These are phyloP conservation scores for Polytrichum commune DNA, from an alignment of 225 moss, liverwort and hornwort genomes.

Conservation along the genomic window DNA sequence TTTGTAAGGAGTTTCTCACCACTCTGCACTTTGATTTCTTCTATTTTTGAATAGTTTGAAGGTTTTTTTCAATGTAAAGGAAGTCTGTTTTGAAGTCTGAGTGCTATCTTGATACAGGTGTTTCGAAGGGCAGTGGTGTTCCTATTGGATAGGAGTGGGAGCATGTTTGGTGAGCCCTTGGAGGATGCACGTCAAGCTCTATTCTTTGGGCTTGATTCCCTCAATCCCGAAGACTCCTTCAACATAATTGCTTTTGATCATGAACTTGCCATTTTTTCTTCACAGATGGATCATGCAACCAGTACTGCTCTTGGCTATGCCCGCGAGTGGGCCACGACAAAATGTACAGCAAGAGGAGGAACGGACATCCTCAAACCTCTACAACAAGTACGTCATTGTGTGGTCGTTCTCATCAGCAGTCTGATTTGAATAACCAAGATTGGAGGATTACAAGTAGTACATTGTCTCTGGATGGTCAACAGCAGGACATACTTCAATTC, in stretches of 20 bases:
- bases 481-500: too few species aligned
- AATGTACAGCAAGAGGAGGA: conserved; percentile 68
- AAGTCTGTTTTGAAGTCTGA: too few species aligned
- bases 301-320: conserved; percentile 31
- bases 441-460: too few species aligned
- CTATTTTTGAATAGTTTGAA: too few species aligned
- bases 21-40: too few species aligned
- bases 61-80: too few species aligned
- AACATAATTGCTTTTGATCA: conserved; percentile 77
- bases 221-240: conserved; percentile 59
- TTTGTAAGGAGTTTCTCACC: too few species aligned
- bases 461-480: too few species aligned
- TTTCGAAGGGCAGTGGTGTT: conserved; percentile 74
- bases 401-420: not conserved
- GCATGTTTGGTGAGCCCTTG: conserved; percentile 74
- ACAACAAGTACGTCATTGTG: conserved; percentile 48
- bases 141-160: conserved; percentile 74
- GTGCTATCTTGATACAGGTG: conserved; percentile 27
- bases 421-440: too few species aligned
- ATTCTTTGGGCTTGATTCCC: conserved; percentile 45
- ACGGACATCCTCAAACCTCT: conserved; percentile 69
- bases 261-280: conserved; percentile 50
- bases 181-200: conserved; percentile 67
- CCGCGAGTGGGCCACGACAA: conserved; percentile 59
- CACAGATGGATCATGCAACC: conserved; percentile 44